Conservation (phyloP, 306 rosid genomes). For the Fragaria ananassa region DNA sequence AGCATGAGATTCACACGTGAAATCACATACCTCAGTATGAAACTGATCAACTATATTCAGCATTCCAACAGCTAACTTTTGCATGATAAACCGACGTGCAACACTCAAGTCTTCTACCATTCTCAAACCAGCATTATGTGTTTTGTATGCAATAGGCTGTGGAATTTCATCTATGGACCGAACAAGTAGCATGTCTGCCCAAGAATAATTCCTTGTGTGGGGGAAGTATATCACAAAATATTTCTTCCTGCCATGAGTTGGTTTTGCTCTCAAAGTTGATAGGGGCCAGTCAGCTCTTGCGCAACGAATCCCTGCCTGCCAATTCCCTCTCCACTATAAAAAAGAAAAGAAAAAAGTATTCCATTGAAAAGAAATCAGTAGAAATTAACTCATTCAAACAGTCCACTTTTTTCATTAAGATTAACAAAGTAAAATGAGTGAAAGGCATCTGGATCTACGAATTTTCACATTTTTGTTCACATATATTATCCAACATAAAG, state of each 20-base stretch:
- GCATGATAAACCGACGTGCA: conserved; percentile 85
- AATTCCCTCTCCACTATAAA: conserved; percentile 91
- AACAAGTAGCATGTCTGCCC: conserved; percentile 91
- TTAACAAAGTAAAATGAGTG: not conserved
- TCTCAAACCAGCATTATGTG: conserved; percentile 70
- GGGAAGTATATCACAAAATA: conserved; percentile 92
- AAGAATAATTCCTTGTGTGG: conserved; percentile 80
- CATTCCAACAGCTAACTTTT: conserved; percentile 83
- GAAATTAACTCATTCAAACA: not conserved
- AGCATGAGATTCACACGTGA: conserved; percentile 10
- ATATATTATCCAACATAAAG: not conserved
- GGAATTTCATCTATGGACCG: conserved; percentile 74
- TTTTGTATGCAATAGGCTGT: conserved; percentile 77
- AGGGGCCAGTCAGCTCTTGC: conserved; percentile 95
- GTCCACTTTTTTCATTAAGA: not conserved
- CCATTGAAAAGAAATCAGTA: conserved; percentile 31
- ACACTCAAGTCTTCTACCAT: conserved; percentile 73
- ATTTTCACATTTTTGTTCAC: not conserved
- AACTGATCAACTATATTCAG: conserved; percentile 80
- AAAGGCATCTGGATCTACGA: not conserved
- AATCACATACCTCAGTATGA: conserved; percentile 69
- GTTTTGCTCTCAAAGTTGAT: conserved; percentile 92
- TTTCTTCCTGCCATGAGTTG: conserved; percentile 88
- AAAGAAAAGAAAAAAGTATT: conserved; percentile 15
- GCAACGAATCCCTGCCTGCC: conserved; percentile 97